A percentile compares a stretch with the other conserved stretches of the same genome.
These are phyloP conservation scores for Hansenula anomala DNA, from an alignment of 1,139 yeast genomes.

Conservation along the genomic window DNA sequence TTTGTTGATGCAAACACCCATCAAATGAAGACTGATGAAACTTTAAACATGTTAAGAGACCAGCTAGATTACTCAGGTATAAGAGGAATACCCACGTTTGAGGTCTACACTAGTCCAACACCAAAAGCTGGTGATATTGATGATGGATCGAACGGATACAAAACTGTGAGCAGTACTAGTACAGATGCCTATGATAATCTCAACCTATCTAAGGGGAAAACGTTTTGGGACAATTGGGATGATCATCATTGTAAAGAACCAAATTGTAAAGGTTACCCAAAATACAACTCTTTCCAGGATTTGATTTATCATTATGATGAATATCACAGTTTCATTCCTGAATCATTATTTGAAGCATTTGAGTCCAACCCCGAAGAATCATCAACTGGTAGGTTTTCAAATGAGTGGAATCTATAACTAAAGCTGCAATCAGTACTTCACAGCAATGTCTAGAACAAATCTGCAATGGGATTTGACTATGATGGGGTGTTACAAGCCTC, in stretches of 20 bases:
- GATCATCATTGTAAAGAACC: slow-evolving; percentile 1
- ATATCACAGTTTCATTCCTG: neutral
- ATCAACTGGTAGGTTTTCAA: too few relatives aligned
- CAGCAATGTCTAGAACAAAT: too few relatives aligned
- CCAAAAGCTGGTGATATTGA: too few relatives aligned
- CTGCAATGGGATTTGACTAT: too few relatives aligned
- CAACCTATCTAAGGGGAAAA: too few relatives aligned
- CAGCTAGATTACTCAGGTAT: neutral
- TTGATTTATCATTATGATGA: slow-evolving; percentile 2
- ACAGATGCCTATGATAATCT: too few relatives aligned
- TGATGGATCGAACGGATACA: too few relatives aligned
- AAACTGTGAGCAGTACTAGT: too few relatives aligned
- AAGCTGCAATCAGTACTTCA: too few relatives aligned
- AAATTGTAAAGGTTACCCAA: neutral
- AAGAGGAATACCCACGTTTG: neutral
- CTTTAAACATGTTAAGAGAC: neutral
- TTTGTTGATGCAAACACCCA: neutral
- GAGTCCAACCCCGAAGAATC: neutral
- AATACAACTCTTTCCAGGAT: neutral
- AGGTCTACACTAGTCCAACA: too few relatives aligned
- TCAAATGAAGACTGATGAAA: neutral
- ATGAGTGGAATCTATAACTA: too few relatives aligned
- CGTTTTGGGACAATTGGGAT: neutral
- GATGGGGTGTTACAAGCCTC: too few relatives aligned
- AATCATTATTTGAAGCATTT: neutral